Conservation (phyloP, 1,139 yeast genomes). For the Nakaseomyces kungkrabaensis region DNA sequence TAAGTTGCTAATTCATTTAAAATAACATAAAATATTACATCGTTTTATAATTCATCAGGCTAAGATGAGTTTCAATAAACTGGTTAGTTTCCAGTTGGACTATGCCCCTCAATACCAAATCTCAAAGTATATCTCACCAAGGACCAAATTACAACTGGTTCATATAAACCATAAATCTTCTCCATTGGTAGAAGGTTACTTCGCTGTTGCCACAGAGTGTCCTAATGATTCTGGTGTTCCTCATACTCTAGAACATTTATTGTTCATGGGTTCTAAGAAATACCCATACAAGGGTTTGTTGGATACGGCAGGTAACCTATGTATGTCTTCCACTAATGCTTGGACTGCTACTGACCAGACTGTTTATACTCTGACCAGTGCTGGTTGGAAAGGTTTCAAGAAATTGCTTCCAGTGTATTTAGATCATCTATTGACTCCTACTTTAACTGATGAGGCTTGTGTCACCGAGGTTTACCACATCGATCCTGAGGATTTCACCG, state of each 20-base stretch:
- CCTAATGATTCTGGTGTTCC: slow-evolving; percentile 85
- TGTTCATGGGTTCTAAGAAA: slow-evolving; percentile 87
- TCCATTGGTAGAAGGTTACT: slow-evolving; percentile 85
- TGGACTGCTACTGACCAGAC: slow-evolving; percentile 98
- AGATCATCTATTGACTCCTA: slow-evolving; percentile 80
- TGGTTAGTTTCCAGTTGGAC: slow-evolving; percentile 28
- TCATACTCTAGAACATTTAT: slow-evolving; percentile 88
- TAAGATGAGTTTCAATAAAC: slow-evolving; percentile 21
- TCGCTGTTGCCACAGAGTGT: slow-evolving; percentile 92
- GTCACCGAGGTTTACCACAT: slow-evolving; percentile 91
- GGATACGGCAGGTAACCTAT: slow-evolving; percentile 76
- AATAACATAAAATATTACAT: neutral
- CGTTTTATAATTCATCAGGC: neutral
- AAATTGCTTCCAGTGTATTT: slow-evolving; percentile 77
- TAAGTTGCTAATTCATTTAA: too few relatives aligned
- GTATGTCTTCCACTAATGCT: slow-evolving; percentile 86
- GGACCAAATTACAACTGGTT: slow-evolving; percentile 78
- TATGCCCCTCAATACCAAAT: slow-evolving; percentile 30
- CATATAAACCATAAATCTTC: slow-evolving; percentile 65
- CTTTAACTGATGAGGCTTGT: slow-evolving; percentile 82
- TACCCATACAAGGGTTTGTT: slow-evolving; percentile 88
- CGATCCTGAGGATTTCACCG: slow-evolving; percentile 73
- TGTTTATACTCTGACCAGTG: slow-evolving; percentile 80
- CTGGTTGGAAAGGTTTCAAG: slow-evolving; percentile 95
- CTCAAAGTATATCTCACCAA: slow-evolving; percentile 28